A percentile compares a stretch with the other conserved stretches of the same genome.
Conservation (phyloP, 768 basidiomycete species). For the Naganishia vaughanmartiniae region DNA sequence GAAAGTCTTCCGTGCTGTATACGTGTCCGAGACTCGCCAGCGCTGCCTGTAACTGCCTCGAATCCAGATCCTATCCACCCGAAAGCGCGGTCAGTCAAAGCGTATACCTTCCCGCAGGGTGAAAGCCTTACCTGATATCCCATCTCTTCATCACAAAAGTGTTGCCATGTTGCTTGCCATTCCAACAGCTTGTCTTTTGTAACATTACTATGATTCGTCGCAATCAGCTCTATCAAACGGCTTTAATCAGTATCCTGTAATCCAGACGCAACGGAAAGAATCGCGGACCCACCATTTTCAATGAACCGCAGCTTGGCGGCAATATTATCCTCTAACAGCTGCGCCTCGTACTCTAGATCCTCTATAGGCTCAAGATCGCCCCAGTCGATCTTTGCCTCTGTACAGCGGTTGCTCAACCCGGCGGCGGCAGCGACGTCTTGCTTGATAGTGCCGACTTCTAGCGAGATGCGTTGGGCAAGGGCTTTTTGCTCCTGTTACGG, state of each 20-base stretch:
- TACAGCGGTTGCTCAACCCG: conserved; percentile 70
- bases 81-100: conserved; percentile 51
- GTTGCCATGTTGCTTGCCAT: conserved; percentile 94
- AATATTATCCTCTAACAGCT: conserved; percentile 73
- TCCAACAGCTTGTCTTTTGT: conserved; percentile 95
- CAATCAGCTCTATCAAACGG: conserved; percentile 67
- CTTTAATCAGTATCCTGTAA: background rate
- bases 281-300: conserved; percentile 71
- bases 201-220: conserved; percentile 86
- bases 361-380: conserved; percentile 77
- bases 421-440: conserved; percentile 58
- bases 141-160: conserved; percentile 89
- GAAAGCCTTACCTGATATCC: conserved; percentile 45
- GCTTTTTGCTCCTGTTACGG: conserved; percentile 24
- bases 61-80: conserved; percentile 72
- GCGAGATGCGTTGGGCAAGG: background rate
- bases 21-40: conserved; percentile 75
- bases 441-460: conserved; percentile 54
- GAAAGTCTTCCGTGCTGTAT: conserved; percentile 77
- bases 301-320: conserved; percentile 91
- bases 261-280: background rate
- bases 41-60: conserved; percentile 60
- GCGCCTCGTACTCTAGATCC: conserved; percentile 85
- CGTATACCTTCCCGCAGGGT: background rate
- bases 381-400: conserved; percentile 87